Conservation (phyloP, 176 grass and related monocot species). For the Avena sativa region DNA sequence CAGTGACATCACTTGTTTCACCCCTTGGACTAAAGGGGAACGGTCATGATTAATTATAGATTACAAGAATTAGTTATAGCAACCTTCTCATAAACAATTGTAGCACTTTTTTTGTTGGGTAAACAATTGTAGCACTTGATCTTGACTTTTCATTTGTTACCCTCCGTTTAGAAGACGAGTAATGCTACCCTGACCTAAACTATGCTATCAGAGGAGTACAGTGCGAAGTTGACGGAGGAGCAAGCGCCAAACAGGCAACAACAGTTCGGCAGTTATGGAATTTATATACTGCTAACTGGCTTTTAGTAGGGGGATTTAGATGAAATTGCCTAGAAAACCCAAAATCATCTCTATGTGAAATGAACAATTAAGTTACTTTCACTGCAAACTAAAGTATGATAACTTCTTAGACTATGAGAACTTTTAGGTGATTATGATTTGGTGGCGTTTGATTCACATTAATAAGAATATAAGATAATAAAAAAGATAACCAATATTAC, state of each 20-base stretch:
- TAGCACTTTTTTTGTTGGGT: too few species aligned
- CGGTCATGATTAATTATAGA: too few species aligned
- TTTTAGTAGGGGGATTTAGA: background rate
- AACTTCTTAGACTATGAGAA: background rate
- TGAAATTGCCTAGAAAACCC: background rate
- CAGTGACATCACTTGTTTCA: too few species aligned
- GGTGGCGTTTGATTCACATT: background rate
- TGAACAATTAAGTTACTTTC: conserved; percentile 10
- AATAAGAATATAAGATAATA: background rate
- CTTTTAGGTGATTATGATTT: conserved; percentile 12
- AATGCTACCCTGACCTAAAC: background rate
- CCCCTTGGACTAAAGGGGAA: too few species aligned
- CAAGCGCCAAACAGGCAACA: background rate
- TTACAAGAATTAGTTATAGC: background rate
- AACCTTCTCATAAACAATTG: background rate
- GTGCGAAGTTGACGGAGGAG: background rate
- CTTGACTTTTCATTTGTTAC: conserved; percentile 1
- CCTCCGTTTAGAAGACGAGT: background rate
- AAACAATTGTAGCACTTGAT: background rate
- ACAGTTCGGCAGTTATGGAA: background rate
- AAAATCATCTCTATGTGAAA: background rate
- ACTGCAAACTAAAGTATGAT: background rate
- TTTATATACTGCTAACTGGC: conserved; percentile 2
- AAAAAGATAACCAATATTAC: conserved; percentile 5
- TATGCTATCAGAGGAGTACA: background rate